Evolutionary conservation across 2,329 filamentous ascomycete genomes (phyloP), one percentile per base, ranked within the genome.

Genomic region (Paecilomyces formosus): DNA sequence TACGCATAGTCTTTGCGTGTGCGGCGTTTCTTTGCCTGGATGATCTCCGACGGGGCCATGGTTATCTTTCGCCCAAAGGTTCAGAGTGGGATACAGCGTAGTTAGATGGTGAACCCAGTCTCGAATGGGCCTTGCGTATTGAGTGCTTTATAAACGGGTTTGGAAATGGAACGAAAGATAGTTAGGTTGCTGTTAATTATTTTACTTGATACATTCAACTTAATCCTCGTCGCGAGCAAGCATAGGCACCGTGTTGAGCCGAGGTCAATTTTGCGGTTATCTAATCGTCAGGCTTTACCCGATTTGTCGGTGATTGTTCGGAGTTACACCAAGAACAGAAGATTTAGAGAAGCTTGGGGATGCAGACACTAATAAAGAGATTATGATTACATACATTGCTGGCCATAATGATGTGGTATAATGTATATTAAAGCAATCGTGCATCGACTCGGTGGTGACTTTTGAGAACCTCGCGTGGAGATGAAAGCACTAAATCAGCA

Each of bases 1-100:
- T 87, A 96, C 54, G 81, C 80, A 74, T 96, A 97, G 74, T 96
- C 90, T 45, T 77, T 77, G 61, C 90, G 70, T 50, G 63, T 83
- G 53, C 76, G 82, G 54, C 88, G 84, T 61, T 76, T 76, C 74
- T 89, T 92, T 54, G 85, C 76, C 33, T 73, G 63, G 54, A 66
- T 66, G 28, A 31, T 31, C 30, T 74, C 68, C 58, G 69, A 58
- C 8, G 67, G 60, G 18, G 66, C 62, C 67, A 72, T 70, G 22
- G 15, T 60, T 9, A 31, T 9, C 11, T 9, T 6, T 26, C 24
- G 2, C 24, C 6, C 24, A 26, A 26, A 26, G 24, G 24, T 26
- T 6, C 24, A 26, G 24, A 26, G 24, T 26, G 24, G 2, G 24
- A 26, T 26, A 26, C 24, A 3, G 1, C 3, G 24, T 26, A 26